Evolutionary conservation across 805 yeast species (phyloP).

Genomic region (Alloascoidea africana): DNA sequence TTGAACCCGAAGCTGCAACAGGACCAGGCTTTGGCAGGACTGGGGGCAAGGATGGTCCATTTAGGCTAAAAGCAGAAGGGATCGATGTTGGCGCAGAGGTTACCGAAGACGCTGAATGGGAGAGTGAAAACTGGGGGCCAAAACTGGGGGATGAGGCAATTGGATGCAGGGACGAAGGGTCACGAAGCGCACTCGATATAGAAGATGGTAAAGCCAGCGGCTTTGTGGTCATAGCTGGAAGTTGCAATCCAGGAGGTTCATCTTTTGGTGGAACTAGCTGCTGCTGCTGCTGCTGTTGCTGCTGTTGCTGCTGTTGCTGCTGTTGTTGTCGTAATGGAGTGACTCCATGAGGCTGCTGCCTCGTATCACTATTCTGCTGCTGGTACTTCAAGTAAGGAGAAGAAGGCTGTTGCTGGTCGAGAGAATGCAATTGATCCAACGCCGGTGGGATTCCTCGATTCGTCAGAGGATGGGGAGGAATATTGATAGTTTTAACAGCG

Average conservation of each 20-base stretch:
- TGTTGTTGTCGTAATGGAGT: neutral
- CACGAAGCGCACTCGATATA: neutral
- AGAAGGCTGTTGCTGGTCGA: neutral
- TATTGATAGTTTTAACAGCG: neutral
- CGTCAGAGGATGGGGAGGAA: neutral
- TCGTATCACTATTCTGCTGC: neutral
- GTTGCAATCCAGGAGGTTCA: neutral
- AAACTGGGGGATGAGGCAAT: neutral
- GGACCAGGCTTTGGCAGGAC: no score
- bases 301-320: constrained; percentile 1
- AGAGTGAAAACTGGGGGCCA: neutral
- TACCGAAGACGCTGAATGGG: no score
- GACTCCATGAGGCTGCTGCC: neutral
- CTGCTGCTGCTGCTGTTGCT: constrained; percentile 1
- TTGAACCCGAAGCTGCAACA: no score
- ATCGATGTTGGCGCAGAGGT: no score
- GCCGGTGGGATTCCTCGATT: neutral
- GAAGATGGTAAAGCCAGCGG: no score
- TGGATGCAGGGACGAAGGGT: neutral
- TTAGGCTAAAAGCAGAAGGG: neutral
- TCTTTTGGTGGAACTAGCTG: neutral
- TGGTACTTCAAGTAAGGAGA: neutral
- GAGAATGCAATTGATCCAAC: neutral
- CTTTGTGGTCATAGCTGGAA: neutral
- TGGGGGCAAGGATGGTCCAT: no score